Percentiles rank a stretch among this genome's conserved stretches.
These are phyloP conservation scores for Spirogloea muscicola DNA, from an alignment of 139 green algal species.

Conservation along the genomic window DNA sequence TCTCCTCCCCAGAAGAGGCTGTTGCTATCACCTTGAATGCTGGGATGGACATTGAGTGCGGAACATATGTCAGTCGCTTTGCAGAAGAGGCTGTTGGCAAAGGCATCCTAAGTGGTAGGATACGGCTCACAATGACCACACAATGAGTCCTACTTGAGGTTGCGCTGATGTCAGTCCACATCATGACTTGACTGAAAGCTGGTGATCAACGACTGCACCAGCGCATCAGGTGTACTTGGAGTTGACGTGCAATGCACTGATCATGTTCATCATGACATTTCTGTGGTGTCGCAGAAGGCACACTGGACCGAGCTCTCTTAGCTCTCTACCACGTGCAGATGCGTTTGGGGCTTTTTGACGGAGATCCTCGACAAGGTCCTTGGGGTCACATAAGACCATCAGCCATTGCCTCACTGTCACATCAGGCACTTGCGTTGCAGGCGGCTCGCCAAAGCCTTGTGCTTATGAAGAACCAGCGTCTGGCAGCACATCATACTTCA, in stretches of 20 bases:
- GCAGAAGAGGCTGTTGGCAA: neutral
- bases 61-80: neutral
- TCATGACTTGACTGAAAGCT: no score
- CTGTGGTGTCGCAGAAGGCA: no score
- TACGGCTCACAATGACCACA: no score
- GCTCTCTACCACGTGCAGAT: constrained; percentile 8
- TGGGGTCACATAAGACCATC: neutral
- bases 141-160: no score
- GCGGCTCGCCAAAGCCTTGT: constrained; percentile 17
- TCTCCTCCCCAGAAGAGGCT: neutral
- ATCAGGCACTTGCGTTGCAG: constrained; percentile 11
- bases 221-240: no score
- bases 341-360: constrained; percentile 24
- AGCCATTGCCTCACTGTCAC: neutral
- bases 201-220: no score
- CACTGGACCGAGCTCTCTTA: constrained; percentile 1
- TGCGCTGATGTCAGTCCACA: no score
- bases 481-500: no score
- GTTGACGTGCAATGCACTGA: no score
- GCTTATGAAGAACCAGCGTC: constrained; percentile 22
- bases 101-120: neutral
- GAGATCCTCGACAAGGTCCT: neutral
- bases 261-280: no score
- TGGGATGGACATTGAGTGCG: constrained; percentile 35
- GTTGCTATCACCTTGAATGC: neutral